Base-by-base conservation (phyloP, 2,329 filamentous ascomycete species). In the Pseudocercospora fijiensis region DNA sequence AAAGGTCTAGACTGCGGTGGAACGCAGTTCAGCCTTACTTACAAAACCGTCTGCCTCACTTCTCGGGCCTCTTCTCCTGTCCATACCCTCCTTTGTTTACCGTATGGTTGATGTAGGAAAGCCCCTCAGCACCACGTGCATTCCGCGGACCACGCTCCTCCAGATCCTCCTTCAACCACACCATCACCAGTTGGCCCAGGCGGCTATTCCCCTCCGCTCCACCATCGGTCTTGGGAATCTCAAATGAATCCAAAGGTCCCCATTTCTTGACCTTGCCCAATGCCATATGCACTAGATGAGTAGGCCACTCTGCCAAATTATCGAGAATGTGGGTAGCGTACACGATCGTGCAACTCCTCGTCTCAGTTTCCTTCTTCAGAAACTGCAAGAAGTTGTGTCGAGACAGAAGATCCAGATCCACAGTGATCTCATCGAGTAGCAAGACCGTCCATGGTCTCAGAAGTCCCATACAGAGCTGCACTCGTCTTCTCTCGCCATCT, bases 291-390 rank as follows among this genome's bases (percentile, higher is more conserved):
- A 96, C 93, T 41, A 99, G 82, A 78, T 99, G 93, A 0, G 91
- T 96, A 6, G 95, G 95, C 95, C 95, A 99, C 20, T 89, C 88
- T 0, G 92, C 92, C 57, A 99, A 81, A 76, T 98, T 97, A 76
- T 99, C 95, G 70, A 99, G 80, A 68, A 99, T 97, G 78, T 99
- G 95, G 13, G 95, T 99, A 7, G 95, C 95, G 76, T 99, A 99
- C 28, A 99, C 92, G 71, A 99, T 91, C 4, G 95, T 97, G 75
- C 93, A 97, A 43, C 87, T 83, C 59, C 94, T 83, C 7, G 75
- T 81, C 79, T 94, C 90, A 0, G 94, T 97, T 85, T 99, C 95
- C 64, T 83, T 82, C 78, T 92, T 92, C 73, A 99, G 79, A 82
- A 94, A 99, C 49, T 80, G 83, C 30, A 99, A 83, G 76, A 99